phyloP scores from a whole-genome alignment of 2,329 filamentous ascomycete genomes.

The Teratosphaeria epicoccoides region DNA sequence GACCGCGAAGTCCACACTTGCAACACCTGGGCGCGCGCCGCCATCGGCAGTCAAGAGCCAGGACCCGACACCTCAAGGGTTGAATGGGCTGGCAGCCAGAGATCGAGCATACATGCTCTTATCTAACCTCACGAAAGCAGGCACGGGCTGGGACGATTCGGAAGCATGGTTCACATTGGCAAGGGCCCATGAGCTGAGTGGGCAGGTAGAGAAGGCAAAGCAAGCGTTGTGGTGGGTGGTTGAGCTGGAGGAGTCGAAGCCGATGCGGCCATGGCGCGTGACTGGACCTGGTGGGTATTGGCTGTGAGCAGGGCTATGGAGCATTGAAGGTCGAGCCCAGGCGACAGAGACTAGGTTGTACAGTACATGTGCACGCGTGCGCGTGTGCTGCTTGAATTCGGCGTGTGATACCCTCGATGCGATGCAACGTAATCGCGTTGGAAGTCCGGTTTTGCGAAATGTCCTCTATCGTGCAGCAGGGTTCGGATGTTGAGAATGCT shows the following conservation, averaged over 20 bases:
- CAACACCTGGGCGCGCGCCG: constrained; percentile 1
- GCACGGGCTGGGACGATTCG: constrained; percentile 77
- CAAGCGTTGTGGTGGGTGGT: constrained; percentile 97
- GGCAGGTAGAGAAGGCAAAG: constrained; percentile 77
- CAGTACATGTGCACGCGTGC: background rate
- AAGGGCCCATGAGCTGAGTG: constrained; percentile 76
- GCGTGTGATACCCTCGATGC: constrained; percentile 2
- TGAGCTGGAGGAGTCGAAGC: constrained; percentile 77
- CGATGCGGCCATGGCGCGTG: constrained; percentile 67
- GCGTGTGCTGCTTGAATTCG: background rate
- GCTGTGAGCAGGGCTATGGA: background rate
- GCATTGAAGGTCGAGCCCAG: background rate
- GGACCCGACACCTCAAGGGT: constrained; percentile 50
- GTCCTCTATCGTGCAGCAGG: too few relatives aligned
- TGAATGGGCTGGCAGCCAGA: constrained; percentile 77
- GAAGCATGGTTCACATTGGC: constrained; percentile 91
- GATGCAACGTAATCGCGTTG: background rate
- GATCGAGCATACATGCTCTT: constrained; percentile 82
- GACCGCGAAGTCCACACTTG: constrained; percentile 7
- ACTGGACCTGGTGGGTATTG: constrained; percentile 22
- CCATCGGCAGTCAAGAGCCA: constrained; percentile 3
- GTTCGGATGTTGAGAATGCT: too few relatives aligned
- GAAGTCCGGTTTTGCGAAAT: too few relatives aligned
- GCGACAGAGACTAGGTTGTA: background rate
- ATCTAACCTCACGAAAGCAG: constrained; percentile 71